Evolutionary conservation across 2,329 filamentous ascomycete species (phyloP), one percentile per base, ranked within the genome.

Genomic region (Paraconiothyrium sp.): DNA sequence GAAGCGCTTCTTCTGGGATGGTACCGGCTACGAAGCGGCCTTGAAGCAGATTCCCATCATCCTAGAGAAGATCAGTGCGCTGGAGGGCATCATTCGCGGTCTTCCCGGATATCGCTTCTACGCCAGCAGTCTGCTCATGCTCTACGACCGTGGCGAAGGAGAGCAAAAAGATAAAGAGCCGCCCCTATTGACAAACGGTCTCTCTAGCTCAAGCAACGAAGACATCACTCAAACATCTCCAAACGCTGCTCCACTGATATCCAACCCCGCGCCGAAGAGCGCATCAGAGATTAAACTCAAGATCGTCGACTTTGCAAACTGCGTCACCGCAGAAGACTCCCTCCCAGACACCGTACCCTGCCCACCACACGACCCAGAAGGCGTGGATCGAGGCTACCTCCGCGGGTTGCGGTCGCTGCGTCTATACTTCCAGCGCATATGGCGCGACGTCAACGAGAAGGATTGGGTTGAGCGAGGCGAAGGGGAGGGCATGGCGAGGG

Each of bases 221-320:
- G 72, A 73, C 20, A 16, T 63, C 2, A 58, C 63, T 10, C 22
- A 59, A 20, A 61, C 65, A 5, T 69, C 67, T 8, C 57, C 65
- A 14, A 57, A 54, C 22, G 72, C 75, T 3, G 80, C 82, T 20
- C 63, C 66, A 16, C 27, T 30, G 27, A 64, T 70, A 7, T 69
- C 69, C 3, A 67, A 58, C 13, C 46, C 67, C 10, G 57, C 63
- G 11, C 43, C 65, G 5, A 70, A 69, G 49, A 77, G 75, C 39
- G 70, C 72, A 7, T 74, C 80, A 5, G 83, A 85, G 50, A 94
- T 97, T 74, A 92, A 97, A 77, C 89, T 99, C 81, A 97, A 97
- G 80, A 96, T 99, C 77, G 94, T 97, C 60, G 95, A 99, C 79
- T 99, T 99, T 81, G 95, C 95, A 66, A 99, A 99, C 77, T 97